These are phyloP conservation scores for Oxyria digyna DNA, from an alignment of 148 eudicot genomes.

Conservation along the genomic window DNA sequence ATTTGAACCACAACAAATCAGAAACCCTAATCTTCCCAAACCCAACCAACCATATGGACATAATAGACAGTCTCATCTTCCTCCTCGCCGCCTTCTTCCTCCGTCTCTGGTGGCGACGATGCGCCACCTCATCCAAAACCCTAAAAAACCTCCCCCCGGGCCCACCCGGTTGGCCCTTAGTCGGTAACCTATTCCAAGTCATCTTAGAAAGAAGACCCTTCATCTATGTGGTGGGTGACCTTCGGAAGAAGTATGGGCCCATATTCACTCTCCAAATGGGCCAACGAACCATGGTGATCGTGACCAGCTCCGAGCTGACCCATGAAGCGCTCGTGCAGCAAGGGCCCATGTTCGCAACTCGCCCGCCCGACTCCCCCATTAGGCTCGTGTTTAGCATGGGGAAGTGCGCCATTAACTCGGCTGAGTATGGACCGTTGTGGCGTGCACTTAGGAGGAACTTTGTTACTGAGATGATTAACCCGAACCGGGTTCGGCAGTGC, in stretches of 20 bases:
- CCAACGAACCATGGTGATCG: constrained; percentile 59
- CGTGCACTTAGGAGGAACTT: constrained; percentile 65
- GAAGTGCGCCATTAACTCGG: constrained; percentile 91
- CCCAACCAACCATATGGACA: too few species aligned
- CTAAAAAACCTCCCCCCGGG: constrained; percentile 68
- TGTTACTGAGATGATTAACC: constrained; percentile 67
- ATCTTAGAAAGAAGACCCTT: constrained; percentile 61
- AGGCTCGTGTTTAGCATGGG: constrained; percentile 72
- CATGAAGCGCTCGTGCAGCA: constrained; percentile 78
- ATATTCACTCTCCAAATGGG: constrained; percentile 97
- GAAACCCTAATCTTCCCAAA: too few species aligned
- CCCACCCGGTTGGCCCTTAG: constrained; percentile 84
- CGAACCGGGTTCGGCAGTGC: constrained; percentile 55
- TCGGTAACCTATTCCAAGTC: constrained; percentile 80
- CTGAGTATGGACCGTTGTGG: constrained; percentile 79
- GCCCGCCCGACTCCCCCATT: constrained; percentile 80
- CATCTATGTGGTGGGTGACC: constrained; percentile 60
- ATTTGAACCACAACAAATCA: background rate
- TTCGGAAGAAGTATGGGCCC: constrained; percentile 65
- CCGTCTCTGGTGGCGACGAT: constrained; percentile 44
- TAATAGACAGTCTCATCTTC: constrained; percentile 37
- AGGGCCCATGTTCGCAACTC: constrained; percentile 59
- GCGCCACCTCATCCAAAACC: constrained; percentile 17
- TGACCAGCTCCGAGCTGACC: constrained; percentile 68
- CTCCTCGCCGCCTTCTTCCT: constrained; percentile 27